These are phyloP conservation scores for Phytophthora idaei DNA, from an alignment of 352 stramenopile species.

Conservation along the genomic window DNA sequence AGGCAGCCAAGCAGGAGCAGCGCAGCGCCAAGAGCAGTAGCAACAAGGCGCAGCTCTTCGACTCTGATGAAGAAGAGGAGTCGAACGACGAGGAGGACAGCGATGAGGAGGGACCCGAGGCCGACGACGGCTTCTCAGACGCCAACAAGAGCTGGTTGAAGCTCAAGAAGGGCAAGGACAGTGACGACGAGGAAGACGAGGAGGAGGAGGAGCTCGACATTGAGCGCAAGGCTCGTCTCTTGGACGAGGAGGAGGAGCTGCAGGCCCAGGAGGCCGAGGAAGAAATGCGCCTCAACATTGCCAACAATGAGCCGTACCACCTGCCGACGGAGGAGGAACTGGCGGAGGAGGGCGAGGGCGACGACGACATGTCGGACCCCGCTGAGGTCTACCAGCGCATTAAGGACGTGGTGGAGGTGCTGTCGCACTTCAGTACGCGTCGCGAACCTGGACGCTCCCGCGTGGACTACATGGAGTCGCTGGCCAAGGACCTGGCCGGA, in stretches of 20 bases:
- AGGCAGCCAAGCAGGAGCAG: slow-evolving; percentile 75
- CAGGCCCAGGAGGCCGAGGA: slow-evolving; percentile 81
- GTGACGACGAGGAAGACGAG: slow-evolving; percentile 42
- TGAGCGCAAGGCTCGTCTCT: slow-evolving; percentile 82
- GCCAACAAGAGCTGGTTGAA: slow-evolving; percentile 89
- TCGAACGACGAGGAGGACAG: slow-evolving; percentile 47
- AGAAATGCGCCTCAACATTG: slow-evolving; percentile 88
- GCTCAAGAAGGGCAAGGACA: slow-evolving; percentile 63
- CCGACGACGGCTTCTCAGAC: slow-evolving; percentile 79
- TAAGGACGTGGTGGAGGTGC: slow-evolving; percentile 92
- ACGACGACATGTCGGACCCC: slow-evolving; percentile 65
- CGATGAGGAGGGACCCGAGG: slow-evolving; percentile 56
- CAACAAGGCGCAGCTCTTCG: slow-evolving; percentile 69
- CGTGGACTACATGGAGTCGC: slow-evolving; percentile 95
- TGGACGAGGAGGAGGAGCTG: slow-evolving; percentile 77
- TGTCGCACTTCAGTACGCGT: slow-evolving; percentile 95
- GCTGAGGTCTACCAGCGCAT: slow-evolving; percentile 93
- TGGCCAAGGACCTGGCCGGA: slow-evolving; percentile 93
- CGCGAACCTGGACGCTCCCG: slow-evolving; percentile 92
- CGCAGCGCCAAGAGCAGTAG: slow-evolving; percentile 38
- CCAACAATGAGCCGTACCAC: slow-evolving; percentile 85
- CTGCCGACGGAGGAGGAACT: slow-evolving; percentile 82
- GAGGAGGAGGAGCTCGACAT: slow-evolving; percentile 83
- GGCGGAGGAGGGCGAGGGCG: slow-evolving; percentile 53
- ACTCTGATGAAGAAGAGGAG: slow-evolving; percentile 65